Evolutionary conservation across 1,139 yeast genomes (phyloP).

Genomic region (Yamadazyma pseudoaaseri): DNA sequence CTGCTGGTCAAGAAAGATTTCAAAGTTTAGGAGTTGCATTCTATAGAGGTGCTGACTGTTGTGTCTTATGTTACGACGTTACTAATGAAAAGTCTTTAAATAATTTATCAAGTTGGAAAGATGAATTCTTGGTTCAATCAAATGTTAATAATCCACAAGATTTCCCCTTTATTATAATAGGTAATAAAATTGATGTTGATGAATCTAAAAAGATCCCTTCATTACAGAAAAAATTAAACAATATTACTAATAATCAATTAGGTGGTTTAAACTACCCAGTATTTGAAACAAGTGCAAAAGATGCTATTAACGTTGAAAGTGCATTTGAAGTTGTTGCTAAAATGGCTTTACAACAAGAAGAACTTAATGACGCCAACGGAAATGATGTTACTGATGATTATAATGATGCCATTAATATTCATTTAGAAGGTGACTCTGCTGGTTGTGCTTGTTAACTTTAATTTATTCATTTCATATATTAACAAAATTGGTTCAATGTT

Average conservation of each 20-base stretch:
- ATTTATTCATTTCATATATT: neutral
- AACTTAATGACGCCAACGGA: conserved; percentile 81
- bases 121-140: conserved; percentile 91
- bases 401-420: conserved; percentile 93
- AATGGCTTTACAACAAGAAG: conserved; percentile 90
- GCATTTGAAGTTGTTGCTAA: conserved; percentile 97
- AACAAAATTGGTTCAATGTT: neutral
- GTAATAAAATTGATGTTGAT: conserved; percentile 93
- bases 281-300: conserved; percentile 93
- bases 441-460: conserved; percentile 72
- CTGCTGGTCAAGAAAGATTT: conserved; percentile 98
- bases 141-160: conserved; percentile 91
- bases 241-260: conserved; percentile 73
- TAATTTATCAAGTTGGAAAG: conserved; percentile 88
- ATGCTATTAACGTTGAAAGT: conserved; percentile 87
- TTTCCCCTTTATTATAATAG: conserved; percentile 92
- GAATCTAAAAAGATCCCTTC: conserved; percentile 84
- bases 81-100: conserved; percentile 92
- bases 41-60: conserved; percentile 97
- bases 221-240: conserved; percentile 75
- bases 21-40: conserved; percentile 97
- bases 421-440: conserved; percentile 76
- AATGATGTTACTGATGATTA: conserved; percentile 75
- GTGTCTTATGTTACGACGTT: conserved; percentile 93
- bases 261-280: conserved; percentile 82